phyloP scores from a whole-genome alignment of 192 early-diverging fungal genomes.

The Rhizophagus prolifer region DNA sequence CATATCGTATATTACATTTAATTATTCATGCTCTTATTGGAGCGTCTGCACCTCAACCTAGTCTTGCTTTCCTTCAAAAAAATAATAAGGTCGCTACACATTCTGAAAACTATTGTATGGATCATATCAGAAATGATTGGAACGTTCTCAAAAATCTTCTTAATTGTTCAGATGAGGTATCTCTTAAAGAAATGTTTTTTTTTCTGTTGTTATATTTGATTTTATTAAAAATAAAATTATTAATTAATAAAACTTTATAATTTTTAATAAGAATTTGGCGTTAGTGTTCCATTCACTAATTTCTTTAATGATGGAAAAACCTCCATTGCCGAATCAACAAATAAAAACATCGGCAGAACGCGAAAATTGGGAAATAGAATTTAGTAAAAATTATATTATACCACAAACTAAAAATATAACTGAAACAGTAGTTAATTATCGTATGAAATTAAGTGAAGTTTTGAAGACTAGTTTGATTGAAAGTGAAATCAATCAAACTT shows the following conservation, averaged over 20 bases:
- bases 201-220: too few species aligned
- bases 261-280: background rate
- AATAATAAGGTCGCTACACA: background rate
- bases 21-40: constrained; percentile 19
- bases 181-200: too few species aligned
- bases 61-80: background rate
- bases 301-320: background rate
- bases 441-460: background rate
- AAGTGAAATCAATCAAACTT: constrained; percentile 4
- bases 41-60: background rate
- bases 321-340: background rate
- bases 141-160: constrained; percentile 8
- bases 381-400: constrained; percentile 6
- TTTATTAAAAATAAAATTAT: too few species aligned
- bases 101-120: background rate
- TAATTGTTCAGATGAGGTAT: constrained; percentile 6
- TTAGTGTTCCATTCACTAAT: constrained; percentile 20
- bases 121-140: constrained; percentile 28
- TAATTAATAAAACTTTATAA: background rate
- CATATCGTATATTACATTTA: constrained; percentile 30
- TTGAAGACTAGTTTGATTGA: constrained; percentile 1
- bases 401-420: constrained; percentile 9
- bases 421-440: background rate
- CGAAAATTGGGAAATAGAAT: constrained; percentile 24
- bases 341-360: background rate